phyloP scores from a whole-genome alignment of 2,329 filamentous ascomycete genomes.

The Phialocephala subalpina region DNA sequence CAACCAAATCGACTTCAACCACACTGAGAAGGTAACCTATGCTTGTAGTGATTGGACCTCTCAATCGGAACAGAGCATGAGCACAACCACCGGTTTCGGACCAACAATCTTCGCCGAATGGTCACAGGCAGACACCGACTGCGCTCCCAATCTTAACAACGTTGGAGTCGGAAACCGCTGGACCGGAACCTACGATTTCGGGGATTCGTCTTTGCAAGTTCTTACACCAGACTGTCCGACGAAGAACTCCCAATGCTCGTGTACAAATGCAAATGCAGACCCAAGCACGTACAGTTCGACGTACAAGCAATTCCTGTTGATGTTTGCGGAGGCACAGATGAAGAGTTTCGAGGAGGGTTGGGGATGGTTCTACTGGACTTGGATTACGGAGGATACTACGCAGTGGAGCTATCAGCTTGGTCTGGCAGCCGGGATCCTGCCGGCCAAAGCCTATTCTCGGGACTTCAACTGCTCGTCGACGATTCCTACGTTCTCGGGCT shows the following conservation, averaged over 20 bases:
- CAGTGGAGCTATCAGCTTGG: constrained; percentile 95
- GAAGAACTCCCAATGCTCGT: constrained; percentile 71
- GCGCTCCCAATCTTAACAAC: constrained; percentile 86
- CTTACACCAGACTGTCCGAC: constrained; percentile 80
- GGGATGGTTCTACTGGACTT: constrained; percentile 99
- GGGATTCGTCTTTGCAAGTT: constrained; percentile 61
- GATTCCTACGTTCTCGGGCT: constrained; percentile 61
- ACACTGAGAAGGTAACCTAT: constrained; percentile 84
- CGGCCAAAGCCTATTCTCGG: constrained; percentile 74
- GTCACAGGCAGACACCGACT: constrained; percentile 98
- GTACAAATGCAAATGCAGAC: constrained; percentile 78
- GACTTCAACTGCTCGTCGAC: constrained; percentile 69
- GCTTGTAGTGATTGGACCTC: constrained; percentile 88
- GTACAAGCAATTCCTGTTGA: constrained; percentile 87
- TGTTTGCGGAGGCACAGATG: constrained; percentile 98
- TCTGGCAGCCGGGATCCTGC: constrained; percentile 79
- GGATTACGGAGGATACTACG: constrained; percentile 84
- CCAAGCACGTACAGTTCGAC: constrained; percentile 69
- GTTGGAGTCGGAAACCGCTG: constrained; percentile 88
- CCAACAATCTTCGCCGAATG: constrained; percentile 96
- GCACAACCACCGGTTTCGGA: constrained; percentile 82
- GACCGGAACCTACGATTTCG: constrained; percentile 84
- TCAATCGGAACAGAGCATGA: constrained; percentile 77
- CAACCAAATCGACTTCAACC: constrained; percentile 81
- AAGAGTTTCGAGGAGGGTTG: constrained; percentile 88